phyloP scores from a whole-genome alignment of 805 yeast species.

The Pichia sporocuriosa region DNA sequence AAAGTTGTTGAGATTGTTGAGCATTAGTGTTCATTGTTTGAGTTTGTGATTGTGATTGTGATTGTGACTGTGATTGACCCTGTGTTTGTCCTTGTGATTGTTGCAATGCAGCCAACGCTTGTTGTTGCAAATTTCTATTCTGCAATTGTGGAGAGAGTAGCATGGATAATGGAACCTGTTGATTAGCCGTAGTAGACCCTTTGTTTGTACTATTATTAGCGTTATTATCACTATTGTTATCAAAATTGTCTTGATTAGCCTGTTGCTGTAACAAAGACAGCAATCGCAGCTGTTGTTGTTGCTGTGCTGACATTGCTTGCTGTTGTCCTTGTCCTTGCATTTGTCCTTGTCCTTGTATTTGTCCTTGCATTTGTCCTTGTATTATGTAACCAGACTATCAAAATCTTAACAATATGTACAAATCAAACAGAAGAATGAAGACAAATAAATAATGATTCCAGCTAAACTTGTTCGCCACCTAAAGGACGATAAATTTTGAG shows the following conservation, averaged over 20 bases:
- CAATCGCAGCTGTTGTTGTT: constrained; percentile 23
- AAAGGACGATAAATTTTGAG: too few relatives aligned
- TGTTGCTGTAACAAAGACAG: constrained; percentile 23
- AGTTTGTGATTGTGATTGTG: constrained; percentile 14
- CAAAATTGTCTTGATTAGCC: not conserved
- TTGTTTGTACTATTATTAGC: constrained; percentile 13
- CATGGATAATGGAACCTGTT: constrained; percentile 23
- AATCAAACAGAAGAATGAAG: not conserved
- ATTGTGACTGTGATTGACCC: constrained; percentile 10
- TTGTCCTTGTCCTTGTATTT: constrained; percentile 16
- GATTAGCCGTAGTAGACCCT: constrained; percentile 13
- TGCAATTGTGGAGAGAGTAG: constrained; percentile 32
- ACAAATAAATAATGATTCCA: too few relatives aligned
- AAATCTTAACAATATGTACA: too few relatives aligned
- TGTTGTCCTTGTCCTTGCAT: constrained; percentile 14
- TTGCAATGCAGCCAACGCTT: constrained; percentile 22
- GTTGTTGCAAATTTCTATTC: constrained; percentile 27
- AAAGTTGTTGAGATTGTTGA: constrained; percentile 16
- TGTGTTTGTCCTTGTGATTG: constrained; percentile 17
- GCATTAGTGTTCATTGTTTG: constrained; percentile 16
- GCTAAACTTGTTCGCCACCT: too few relatives aligned
- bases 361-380: constrained; percentile 1
- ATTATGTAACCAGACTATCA: too few relatives aligned
- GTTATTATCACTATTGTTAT: constrained; percentile 10
- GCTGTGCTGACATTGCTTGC: constrained; percentile 11